Evolutionary conservation across 2,329 filamentous ascomycete species (phyloP), one percentile per base, ranked within the genome.

Genomic region (Calonectria pauciramosa): DNA sequence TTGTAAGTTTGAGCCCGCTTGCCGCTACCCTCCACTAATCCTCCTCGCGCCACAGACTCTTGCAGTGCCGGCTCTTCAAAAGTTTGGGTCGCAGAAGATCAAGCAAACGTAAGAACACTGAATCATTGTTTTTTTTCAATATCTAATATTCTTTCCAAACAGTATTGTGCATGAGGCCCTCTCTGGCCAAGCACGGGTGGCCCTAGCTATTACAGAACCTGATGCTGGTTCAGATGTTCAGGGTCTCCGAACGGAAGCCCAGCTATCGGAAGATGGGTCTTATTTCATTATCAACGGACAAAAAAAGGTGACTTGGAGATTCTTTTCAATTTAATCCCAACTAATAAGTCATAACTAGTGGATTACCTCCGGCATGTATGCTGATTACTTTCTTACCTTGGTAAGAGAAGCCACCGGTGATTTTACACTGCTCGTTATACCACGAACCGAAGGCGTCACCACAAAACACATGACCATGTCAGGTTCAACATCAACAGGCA

Each of bases 321-420:
- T 56, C 13, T 6, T 18, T 30, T 10, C 9, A 4, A 36, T 8
- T 34, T 20, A 6, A 34, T 11, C 10, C 7, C 18, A 11, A 5
- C 16, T 49, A 11, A 56, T 3, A 51, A 26, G 28, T 51, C n/a
- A 52, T 18, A 16, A 51, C 0, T 30, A 72, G 70, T 72, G 70
- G 70, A 72, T 72, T 28, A 72, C 70, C 20, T 72, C 70, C 11
- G 70, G 70, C 32, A 72, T 72, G 70, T 72, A 72, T 36, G 41
- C 70, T 14, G 56, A 72, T 16, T 72, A 68, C n/a, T 72, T 72
- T 28, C 52, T 72, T 7, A 72, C 70, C 1, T 44, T 72, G 14
- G 70, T 68, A 9, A 63, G 34, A 44, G 70, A 72, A 32, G 30
- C 52, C 0, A 68, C 32, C 7, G 64, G 70, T 2, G 34, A 52